These are phyloP conservation scores for Aspergillus flavus DNA, from an alignment of 2,329 filamentous ascomycete genomes.

Conservation along the genomic window DNA sequence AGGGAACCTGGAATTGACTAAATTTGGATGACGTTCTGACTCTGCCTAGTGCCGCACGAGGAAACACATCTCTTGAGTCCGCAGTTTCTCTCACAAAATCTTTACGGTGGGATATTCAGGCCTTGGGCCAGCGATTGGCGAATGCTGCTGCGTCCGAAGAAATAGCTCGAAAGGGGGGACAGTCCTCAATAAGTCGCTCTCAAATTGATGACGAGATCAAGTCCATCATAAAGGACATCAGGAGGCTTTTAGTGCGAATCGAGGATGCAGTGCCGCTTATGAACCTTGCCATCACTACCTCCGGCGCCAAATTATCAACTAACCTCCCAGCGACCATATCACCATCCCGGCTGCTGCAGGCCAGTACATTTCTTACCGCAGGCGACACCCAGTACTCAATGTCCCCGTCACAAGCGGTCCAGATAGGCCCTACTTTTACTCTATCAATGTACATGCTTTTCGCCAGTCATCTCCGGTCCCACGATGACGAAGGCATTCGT, in stretches of 20 bases:
- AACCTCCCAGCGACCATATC: slow-evolving; percentile 81
- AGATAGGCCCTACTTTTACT: slow-evolving; percentile 84
- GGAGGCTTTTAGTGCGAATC: slow-evolving; percentile 72
- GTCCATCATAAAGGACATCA: slow-evolving; percentile 74
- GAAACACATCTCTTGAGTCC: slow-evolving; percentile 81
- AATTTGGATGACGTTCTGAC: background rate
- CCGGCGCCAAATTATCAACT: slow-evolving; percentile 82
- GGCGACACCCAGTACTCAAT: slow-evolving; percentile 82
- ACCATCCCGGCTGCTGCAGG: slow-evolving; percentile 85
- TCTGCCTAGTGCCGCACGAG: slow-evolving; percentile 62
- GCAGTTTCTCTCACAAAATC: slow-evolving; percentile 81
- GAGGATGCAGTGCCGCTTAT: slow-evolving; percentile 90
- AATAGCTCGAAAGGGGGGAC: slow-evolving; percentile 33
- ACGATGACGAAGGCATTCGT: slow-evolving; percentile 60
- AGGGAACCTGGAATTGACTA: slow-evolving; percentile 28
- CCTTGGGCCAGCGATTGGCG: slow-evolving; percentile 74
- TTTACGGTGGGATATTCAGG: slow-evolving; percentile 79
- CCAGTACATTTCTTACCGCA: slow-evolving; percentile 85
- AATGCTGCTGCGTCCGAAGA: slow-evolving; percentile 67
- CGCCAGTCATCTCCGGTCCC: slow-evolving; percentile 68
- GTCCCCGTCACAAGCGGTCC: slow-evolving; percentile 64
- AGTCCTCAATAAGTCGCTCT: slow-evolving; percentile 50
- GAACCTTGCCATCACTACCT: slow-evolving; percentile 91
- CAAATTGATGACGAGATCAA: slow-evolving; percentile 67
- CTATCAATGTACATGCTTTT: slow-evolving; percentile 96